Conservation (phyloP, 2,329 filamentous ascomycete genomes). For the Ceratocystis ficicola region DNA sequence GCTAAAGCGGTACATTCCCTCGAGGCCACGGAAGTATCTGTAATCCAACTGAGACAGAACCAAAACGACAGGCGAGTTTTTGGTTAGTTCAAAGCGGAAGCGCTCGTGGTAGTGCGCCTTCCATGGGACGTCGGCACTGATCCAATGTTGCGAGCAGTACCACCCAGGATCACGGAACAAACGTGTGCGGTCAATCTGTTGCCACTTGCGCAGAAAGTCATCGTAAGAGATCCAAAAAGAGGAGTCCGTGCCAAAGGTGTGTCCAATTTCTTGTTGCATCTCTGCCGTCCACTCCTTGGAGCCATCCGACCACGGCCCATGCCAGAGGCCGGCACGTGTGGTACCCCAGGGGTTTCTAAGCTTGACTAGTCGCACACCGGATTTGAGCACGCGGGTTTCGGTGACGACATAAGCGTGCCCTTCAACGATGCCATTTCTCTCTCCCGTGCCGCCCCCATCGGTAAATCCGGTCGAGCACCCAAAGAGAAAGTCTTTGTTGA, state of each 20-base stretch:
- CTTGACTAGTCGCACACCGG: conserved; percentile 44
- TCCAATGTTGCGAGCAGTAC: conserved; percentile 48
- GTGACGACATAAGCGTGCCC: conserved; percentile 48
- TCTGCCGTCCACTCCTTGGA: conserved; percentile 51
- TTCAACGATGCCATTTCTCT: conserved; percentile 46
- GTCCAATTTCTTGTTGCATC: conserved; percentile 44
- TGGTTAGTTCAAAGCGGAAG: conserved; percentile 45
- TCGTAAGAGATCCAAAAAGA: conserved; percentile 54
- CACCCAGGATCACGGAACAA: conserved; percentile 48
- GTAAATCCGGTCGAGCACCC: conserved; percentile 41
- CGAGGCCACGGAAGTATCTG: conserved; percentile 49
- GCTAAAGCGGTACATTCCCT: conserved; percentile 45
- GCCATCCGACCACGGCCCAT: conserved; percentile 48
- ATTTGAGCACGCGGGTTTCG: conserved; percentile 30
- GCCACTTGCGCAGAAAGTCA: conserved; percentile 50
- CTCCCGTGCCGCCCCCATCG: conserved; percentile 33
- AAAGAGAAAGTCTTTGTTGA: conserved; percentile 67
- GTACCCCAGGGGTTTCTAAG: conserved; percentile 51
- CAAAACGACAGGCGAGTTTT: conserved; percentile 46
- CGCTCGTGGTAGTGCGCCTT: conserved; percentile 49
- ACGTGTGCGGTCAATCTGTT: conserved; percentile 48
- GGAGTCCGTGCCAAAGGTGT: conserved; percentile 49
- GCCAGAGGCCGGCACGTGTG: conserved; percentile 38
- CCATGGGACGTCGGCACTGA: conserved; percentile 51
- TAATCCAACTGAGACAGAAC: conserved; percentile 51